Base-by-base conservation (phyloP, 1,139 yeast genomes). In the Pichia sp. region DNA sequence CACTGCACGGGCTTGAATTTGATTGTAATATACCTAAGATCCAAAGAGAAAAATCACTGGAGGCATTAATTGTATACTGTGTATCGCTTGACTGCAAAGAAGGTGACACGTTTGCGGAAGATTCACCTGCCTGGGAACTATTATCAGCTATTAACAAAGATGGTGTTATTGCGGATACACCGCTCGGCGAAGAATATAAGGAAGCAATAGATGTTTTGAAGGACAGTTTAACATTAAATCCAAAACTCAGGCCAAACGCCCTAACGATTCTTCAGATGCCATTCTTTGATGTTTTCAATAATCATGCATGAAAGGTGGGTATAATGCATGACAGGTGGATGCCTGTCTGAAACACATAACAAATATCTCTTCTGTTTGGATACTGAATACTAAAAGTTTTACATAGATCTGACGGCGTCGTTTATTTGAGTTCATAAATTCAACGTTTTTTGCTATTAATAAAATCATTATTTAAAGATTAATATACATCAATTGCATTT, bases 1-100 rank as follows among this genome's bases (percentile, higher is more conserved):
- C 79, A 49, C 66, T 88, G 40, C 99, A 92, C 69, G 97, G 98
- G 0, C 74, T 92, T 51, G 92, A 90, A 0, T 77, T 90, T 49
- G 97, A 89, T 53, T 73, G 90, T 16, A 80, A 71, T 48, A 62
- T 77, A 16, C 75, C 79, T 3, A 68, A 75, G 13, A 57, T 74
- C 26, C 66, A 63, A 32, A 69, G 68, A 7, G 47, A 48, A 7
- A 54, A 53, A 30, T 57, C 69, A 15, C 58, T 73, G 43, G 67
- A 67, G 30, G 63, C 64, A 32, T 48, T 76, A 24, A 60, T 75
- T 5, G 66, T 67, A 40, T 67, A 72, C 65, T 66, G 73, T 15
- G 56, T 68, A 3, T 36, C 53, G 8, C 45, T 63, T 24, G 68
- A 63, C 46, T 61, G 64, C 32, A 59, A 54, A 52, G 66, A 58